Conservation (phyloP, 108 stramenopile genomes). For the Cyclotella cryptica region DNA sequence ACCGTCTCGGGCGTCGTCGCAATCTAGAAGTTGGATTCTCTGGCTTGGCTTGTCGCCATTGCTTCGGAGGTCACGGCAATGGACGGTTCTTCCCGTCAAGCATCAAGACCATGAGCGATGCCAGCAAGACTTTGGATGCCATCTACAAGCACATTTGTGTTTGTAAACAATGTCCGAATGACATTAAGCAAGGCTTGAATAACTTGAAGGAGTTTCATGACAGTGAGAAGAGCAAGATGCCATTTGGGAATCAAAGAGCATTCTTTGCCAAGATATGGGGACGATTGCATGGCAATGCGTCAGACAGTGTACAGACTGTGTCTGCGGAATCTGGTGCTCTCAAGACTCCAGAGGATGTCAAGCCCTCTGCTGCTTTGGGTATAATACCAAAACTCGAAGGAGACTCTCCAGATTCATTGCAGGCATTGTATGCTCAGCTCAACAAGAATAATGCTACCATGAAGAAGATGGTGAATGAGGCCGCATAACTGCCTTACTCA, state of each 20-base stretch:
- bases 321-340: not conserved
- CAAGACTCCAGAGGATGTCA: not conserved
- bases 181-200: slow-evolving; percentile 55
- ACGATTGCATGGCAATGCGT: slow-evolving; percentile 32
- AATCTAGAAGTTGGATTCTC: slow-evolving; percentile 77
- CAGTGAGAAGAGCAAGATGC: slow-evolving; percentile 51
- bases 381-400: slow-evolving; percentile 8
- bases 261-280: slow-evolving; percentile 66
- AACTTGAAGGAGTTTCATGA: slow-evolving; percentile 47
- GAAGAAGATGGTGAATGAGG: slow-evolving; percentile 21
- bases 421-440: slow-evolving; percentile 25
- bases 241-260: slow-evolving; percentile 51
- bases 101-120: slow-evolving; percentile 86
- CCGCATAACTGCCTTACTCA: slow-evolving; percentile 1
- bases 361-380: not conserved
- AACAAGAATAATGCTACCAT: slow-evolving; percentile 3
- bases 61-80: slow-evolving; percentile 79
- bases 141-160: slow-evolving; percentile 81
- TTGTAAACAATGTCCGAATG: slow-evolving; percentile 68
- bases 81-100: slow-evolving; percentile 88
- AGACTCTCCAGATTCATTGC: slow-evolving; percentile 13
- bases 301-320: not conserved
- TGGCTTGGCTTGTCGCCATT: slow-evolving; percentile 85
- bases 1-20: slow-evolving; percentile 82
- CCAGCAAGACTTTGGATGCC: slow-evolving; percentile 81